Base-by-base conservation (phyloP, 2,329 filamentous ascomycete genomes). In the Aspergillus sp. region DNA sequence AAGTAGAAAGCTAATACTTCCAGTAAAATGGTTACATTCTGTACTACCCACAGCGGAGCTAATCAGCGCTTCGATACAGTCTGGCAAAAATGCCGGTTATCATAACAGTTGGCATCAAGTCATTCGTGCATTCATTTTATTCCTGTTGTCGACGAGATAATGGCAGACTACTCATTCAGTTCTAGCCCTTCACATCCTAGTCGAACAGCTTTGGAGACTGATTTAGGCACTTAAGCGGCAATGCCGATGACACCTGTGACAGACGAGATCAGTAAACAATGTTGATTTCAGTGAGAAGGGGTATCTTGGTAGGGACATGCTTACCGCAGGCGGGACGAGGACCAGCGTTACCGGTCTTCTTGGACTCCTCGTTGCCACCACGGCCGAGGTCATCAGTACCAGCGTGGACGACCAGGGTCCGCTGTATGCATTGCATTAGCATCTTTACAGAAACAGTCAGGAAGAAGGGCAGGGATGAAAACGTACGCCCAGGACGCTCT, bases 301-400 rank as follows among this genome's bases (percentile, higher is more conserved):
- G 13, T 28, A 19, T 56, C 32, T 30, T 25, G 23, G 3, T 9
- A 52, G 13, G 4, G 49, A 45, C 1, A 50, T 80, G 25, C 86
- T 77, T 86, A 91, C 95, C 95, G 82, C 95, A 99, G 78, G 95
- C 95, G 77, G 95, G 95, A 76, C 95, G 91, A 71, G 83, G 79
- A 73, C 95, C 95, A 76, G 95, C 95, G 79, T 98, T 99, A 70
- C 95, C 95, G 68, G 95, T 99, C 89, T 96, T 97, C 85, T 96
- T 92, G 74, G 92, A 97, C 85, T 98, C 92, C 82, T 94, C 91
- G 82, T 91, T 89, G 71, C 82, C 91, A 74, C 92, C 92, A 85
- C 91, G 91, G 80, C 95, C 95, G 67, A 99, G 91, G 77, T 99
- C 95, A 77, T 99, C 95, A 69, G 94, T 98, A 78, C 95, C 95